Evolutionary conservation across 805 yeast genomes (phyloP).

Genomic region (Hyphopichia homilentoma): DNA sequence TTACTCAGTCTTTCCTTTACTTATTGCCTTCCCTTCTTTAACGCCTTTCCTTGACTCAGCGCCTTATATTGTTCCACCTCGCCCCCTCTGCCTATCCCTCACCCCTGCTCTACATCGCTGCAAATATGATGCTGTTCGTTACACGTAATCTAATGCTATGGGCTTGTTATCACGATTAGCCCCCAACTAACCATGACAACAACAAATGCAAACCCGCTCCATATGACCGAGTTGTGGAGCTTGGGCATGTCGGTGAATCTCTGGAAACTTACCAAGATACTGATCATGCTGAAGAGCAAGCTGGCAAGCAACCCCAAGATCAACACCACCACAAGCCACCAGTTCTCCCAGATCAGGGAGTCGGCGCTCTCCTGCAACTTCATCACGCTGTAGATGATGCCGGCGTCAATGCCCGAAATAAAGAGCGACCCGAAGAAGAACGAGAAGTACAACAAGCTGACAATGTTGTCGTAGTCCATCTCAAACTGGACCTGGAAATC

Average conservation of each 20-base stretch:
- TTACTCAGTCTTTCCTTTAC: not conserved
- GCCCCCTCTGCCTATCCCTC: too few species aligned
- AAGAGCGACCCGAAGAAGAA: slow-evolving; percentile 32
- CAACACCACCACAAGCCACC: slow-evolving; percentile 28
- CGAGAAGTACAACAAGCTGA: slow-evolving; percentile 34
- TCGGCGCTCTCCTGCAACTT: slow-evolving; percentile 18
- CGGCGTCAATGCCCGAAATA: slow-evolving; percentile 37
- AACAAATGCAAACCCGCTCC: slow-evolving; percentile 15
- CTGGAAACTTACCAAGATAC: slow-evolving; percentile 31
- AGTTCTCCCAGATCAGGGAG: slow-evolving; percentile 25
- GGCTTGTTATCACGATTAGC: too few species aligned
- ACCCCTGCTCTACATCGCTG: too few species aligned
- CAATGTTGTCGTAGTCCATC: slow-evolving; percentile 32
- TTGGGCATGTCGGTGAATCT: slow-evolving; percentile 26
- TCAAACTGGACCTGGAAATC: slow-evolving; percentile 15
- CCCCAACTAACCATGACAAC: slow-evolving; percentile 3
- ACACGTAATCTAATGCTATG: too few species aligned
- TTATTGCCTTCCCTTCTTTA: not conserved
- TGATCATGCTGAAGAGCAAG: slow-evolving; percentile 29
- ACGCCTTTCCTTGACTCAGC: too few species aligned
- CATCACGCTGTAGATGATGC: slow-evolving; percentile 32
- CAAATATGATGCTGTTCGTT: too few species aligned
- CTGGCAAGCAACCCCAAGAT: slow-evolving; percentile 29
- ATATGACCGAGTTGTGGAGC: slow-evolving; percentile 18
- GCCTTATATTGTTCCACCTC: too few species aligned